Evolutionary conservation across 2,329 filamentous ascomycete genomes (phyloP).

Genomic region (Tolypocladium tropicale): DNA sequence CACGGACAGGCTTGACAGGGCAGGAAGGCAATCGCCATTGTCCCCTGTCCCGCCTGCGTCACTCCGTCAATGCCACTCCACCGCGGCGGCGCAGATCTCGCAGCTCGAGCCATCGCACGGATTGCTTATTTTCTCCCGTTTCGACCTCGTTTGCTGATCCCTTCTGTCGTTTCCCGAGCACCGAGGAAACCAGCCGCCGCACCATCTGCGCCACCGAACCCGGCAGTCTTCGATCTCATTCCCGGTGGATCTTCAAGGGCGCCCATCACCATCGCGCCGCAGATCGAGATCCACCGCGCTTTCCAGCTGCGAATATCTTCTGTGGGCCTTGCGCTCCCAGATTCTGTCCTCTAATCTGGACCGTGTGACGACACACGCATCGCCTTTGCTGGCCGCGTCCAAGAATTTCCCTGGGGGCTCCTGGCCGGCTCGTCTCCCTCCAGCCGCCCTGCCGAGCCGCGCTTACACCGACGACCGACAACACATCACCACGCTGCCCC

Average conservation of each 20-base stretch:
- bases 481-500: background rate
- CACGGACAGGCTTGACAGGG: no score
- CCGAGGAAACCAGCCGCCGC: background rate
- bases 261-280: background rate
- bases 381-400: no score
- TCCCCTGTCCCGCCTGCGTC: background rate
- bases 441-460: background rate
- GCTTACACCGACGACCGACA: background rate
- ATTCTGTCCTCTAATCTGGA: no score
- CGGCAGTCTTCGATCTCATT: background rate
- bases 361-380: no score
- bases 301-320: background rate
- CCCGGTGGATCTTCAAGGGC: background rate
- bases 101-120: background rate
- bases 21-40: no score
- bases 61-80: background rate
- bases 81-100: background rate
- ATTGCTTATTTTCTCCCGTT: background rate
- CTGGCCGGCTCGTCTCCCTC: background rate
- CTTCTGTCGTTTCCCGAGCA: background rate
- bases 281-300: background rate
- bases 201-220: background rate
- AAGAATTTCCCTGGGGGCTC: no score
- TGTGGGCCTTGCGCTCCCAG: no score
- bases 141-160: background rate